Percentiles rank a stretch among this genome's conserved stretches.
Conservation (phyloP, 257 asterid genomes). For the Nicotiana benthamiana region DNA sequence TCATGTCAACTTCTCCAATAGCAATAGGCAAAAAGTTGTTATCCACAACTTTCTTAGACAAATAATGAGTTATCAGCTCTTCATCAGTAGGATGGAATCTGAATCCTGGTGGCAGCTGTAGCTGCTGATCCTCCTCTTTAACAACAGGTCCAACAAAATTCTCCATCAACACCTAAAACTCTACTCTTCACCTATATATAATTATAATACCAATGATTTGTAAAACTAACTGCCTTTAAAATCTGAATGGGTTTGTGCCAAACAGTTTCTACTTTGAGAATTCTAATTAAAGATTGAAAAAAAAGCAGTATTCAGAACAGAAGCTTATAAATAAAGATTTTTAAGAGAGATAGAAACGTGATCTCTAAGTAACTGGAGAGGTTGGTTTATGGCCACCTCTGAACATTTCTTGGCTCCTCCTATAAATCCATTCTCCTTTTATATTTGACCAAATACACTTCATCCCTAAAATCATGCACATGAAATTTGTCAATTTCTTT, state of each 20-base stretch:
- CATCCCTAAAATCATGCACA: constrained; percentile 21
- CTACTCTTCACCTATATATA: neutral
- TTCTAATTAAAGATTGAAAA: too few relatives aligned
- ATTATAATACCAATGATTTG: neutral
- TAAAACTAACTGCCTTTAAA: too few relatives aligned
- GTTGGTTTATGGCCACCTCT: constrained; percentile 17
- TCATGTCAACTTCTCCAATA: constrained; percentile 69
- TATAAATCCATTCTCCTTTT: constrained; percentile 17
- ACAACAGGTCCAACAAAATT: constrained; percentile 17
- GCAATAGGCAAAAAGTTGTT: constrained; percentile 36
- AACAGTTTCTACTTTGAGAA: neutral
- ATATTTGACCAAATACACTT: constrained; percentile 48
- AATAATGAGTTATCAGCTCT: constrained; percentile 59
- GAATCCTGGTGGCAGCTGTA: constrained; percentile 63
- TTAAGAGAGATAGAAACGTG: too few relatives aligned
- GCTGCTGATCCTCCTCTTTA: constrained; percentile 13
- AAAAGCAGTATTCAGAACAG: too few relatives aligned
- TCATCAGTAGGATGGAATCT: constrained; percentile 74
- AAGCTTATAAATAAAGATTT: too few relatives aligned
- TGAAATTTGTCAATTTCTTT: constrained; percentile 12
- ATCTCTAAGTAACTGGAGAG: too few relatives aligned
- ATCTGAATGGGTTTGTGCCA: neutral
- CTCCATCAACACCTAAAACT: constrained; percentile 22
- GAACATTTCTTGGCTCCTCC: constrained; percentile 8
- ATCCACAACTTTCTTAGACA: constrained; percentile 40